phyloP scores from a whole-genome alignment of 345 rosid species.

The Clarkia xantiana region DNA sequence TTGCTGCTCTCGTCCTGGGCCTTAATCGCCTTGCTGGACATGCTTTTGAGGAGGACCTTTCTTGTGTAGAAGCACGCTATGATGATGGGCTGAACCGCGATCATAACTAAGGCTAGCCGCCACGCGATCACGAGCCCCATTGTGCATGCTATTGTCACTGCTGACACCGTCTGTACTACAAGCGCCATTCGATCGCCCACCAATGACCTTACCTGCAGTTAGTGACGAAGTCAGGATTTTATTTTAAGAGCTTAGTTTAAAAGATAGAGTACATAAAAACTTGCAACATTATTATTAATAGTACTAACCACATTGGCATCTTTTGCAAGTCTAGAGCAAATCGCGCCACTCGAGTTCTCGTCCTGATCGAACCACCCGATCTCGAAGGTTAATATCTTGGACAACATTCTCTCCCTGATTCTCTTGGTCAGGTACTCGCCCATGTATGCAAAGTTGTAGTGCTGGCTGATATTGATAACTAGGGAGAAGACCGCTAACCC shows the following conservation, averaged over 20 bases:
- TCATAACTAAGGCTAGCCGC: constrained; percentile 53
- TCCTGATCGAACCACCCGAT: constrained; percentile 65
- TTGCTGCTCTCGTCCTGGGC: constrained; percentile 51
- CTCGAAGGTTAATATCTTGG: constrained; percentile 56
- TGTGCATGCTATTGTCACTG: constrained; percentile 37
- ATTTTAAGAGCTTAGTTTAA: background rate
- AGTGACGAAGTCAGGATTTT: background rate
- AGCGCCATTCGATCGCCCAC: constrained; percentile 44
- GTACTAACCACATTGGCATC: constrained; percentile 51
- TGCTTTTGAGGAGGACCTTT: constrained; percentile 21
- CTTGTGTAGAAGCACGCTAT: constrained; percentile 30
- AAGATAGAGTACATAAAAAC: background rate
- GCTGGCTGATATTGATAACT: constrained; percentile 36
- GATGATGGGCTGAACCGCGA: constrained; percentile 38
- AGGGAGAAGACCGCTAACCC: constrained; percentile 43
- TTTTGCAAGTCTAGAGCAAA: constrained; percentile 56
- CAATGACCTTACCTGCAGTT: constrained; percentile 18
- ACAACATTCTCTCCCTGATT: constrained; percentile 56
- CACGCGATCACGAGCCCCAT: constrained; percentile 51
- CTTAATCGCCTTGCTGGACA: constrained; percentile 35
- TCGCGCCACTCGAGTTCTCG: constrained; percentile 52
- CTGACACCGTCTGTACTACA: constrained; percentile 39
- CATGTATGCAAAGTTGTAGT: constrained; percentile 54
- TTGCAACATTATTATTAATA: background rate
- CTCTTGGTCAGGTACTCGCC: constrained; percentile 58